A percentile compares a stretch with the other conserved stretches of the same genome.
Evolutionary conservation across 352 stramenopile genomes (phyloP).

Genomic region (Pythium sp.): DNA sequence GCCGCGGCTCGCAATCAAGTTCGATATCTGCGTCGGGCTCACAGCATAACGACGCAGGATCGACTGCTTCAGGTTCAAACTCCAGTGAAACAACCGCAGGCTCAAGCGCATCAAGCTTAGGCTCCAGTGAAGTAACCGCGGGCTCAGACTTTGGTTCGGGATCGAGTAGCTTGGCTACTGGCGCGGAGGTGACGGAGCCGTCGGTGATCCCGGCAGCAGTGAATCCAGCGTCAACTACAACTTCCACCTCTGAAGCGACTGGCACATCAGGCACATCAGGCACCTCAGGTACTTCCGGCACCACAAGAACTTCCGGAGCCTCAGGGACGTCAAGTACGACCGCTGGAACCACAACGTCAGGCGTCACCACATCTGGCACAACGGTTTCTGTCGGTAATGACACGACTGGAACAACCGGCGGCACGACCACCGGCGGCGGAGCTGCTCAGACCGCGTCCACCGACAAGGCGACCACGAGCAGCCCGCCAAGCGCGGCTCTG

Average conservation of each 20-base stretch:
- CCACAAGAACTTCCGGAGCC: not conserved
- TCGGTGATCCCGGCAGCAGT: not conserved
- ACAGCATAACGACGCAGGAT: not conserved
- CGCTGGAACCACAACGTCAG: not conserved
- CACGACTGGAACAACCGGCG: slow-evolving; percentile 1
- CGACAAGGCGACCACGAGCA: slow-evolving; percentile 6
- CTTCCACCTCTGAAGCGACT: not conserved
- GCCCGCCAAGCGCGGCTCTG: not conserved
- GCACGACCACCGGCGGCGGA: not conserved
- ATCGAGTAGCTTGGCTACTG: not conserved
- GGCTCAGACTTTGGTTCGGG: not conserved
- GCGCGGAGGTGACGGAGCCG: not conserved
- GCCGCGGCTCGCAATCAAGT: not conserved
- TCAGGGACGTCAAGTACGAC: not conserved
- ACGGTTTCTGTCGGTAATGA: not conserved
- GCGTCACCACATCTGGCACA: not conserved
- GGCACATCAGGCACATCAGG: not conserved
- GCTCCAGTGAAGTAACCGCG: not conserved
- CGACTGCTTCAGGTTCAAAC: not conserved
- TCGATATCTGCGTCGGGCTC: too few species aligned
- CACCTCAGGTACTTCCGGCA: not conserved
- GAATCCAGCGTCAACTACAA: not conserved
- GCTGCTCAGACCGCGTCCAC: slow-evolving; percentile 3
- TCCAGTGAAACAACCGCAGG: not conserved
- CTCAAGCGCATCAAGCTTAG: not conserved